These are phyloP conservation scores for Pseudocercospora macadamiae DNA, from an alignment of 2,329 filamentous ascomycete species.

Conservation along the genomic window DNA sequence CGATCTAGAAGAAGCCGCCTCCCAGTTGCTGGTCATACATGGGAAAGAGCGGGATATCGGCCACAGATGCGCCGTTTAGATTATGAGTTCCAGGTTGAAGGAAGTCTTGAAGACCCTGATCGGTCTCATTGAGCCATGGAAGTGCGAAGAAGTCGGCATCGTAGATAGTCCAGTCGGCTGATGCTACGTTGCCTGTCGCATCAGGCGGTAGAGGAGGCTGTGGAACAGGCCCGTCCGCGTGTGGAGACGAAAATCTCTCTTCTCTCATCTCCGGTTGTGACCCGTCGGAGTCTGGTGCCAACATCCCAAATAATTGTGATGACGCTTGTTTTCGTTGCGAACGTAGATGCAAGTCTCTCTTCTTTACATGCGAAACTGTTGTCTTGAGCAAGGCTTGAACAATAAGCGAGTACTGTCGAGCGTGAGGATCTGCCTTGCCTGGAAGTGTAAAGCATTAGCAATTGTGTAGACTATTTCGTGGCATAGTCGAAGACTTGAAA, in stretches of 20 bases:
- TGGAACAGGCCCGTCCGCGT: not conserved
- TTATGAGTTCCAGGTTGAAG: conserved; percentile 32
- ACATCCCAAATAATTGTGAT: conserved; percentile 33
- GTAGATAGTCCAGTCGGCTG: conserved; percentile 29
- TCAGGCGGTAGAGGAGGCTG: not conserved
- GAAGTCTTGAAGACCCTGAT: conserved; percentile 33
- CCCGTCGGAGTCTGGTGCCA: conserved; percentile 6
- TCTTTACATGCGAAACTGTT: conserved; percentile 25
- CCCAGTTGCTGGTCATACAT: conserved; percentile 29
- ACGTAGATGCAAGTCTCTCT: conserved; percentile 27
- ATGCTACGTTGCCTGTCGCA: not conserved
- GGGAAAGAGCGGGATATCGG: conserved; percentile 33
- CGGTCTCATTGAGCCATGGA: conserved; percentile 33
- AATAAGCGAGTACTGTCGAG: conserved; percentile 35
- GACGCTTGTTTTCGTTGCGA: conserved; percentile 32
- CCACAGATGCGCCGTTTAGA: conserved; percentile 25
- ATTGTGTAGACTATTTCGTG: too few relatives aligned
- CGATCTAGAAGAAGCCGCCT: conserved; percentile 8
- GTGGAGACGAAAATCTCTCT: not conserved
- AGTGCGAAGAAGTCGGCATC: conserved; percentile 33
- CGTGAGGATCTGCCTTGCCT: conserved; percentile 31
- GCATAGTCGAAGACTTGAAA: too few relatives aligned
- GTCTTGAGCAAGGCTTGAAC: conserved; percentile 31
- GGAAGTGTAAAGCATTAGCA: not conserved
- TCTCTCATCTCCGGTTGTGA: not conserved